Base-by-base conservation (phyloP, 768 basidiomycete species). In the Boletus huronensis region DNA sequence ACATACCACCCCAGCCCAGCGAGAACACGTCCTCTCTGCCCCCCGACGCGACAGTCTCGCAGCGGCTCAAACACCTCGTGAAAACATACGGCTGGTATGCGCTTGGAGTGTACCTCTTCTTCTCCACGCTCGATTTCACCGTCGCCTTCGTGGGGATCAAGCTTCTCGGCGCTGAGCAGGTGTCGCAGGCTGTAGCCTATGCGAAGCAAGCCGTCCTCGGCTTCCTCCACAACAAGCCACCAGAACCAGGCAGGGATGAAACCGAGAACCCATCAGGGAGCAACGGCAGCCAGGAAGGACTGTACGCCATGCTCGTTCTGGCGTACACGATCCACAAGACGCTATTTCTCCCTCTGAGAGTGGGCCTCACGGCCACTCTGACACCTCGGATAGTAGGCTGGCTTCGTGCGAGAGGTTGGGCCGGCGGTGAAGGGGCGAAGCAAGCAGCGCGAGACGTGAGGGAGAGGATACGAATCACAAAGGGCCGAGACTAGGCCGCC, bases 261-360 rank as follows among this genome's bases (percentile, higher is more conserved):
- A 72, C 82, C 47, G 84, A 88, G 21, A 67, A 61, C 51, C 64
- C 73, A 13, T 67, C 67, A 3, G 58, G 70, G 34, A 54, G 60
- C 49, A 55, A 57, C 41, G 69, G 70, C 2, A 81, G 85, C 2
- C 79, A 84, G 8, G 88, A 90, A 67, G 85, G 90, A 16, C 74
- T 97, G 17, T 95, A 92, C 71, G 93, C 96, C 26, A 95, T 97
- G 84, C 72, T 97, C 26, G 82, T 92, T 0, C 76, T 98, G 62
- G 96, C 97, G 4, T 99, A 95, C 72, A 88, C 90, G 19, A 83
- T 99, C 49, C 97, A 99, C 81, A 99, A 99, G 75, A 96, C 92
- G 0, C 65, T 93, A 1, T 90, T 98, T 66, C 68, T 98, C 21
- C 97, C 97, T 9, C 71, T 99, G 23, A 78, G 97, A 38, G 82